Base-by-base conservation (phyloP, 192 early-diverging fungal species). In the Coemansia sp. region DNA sequence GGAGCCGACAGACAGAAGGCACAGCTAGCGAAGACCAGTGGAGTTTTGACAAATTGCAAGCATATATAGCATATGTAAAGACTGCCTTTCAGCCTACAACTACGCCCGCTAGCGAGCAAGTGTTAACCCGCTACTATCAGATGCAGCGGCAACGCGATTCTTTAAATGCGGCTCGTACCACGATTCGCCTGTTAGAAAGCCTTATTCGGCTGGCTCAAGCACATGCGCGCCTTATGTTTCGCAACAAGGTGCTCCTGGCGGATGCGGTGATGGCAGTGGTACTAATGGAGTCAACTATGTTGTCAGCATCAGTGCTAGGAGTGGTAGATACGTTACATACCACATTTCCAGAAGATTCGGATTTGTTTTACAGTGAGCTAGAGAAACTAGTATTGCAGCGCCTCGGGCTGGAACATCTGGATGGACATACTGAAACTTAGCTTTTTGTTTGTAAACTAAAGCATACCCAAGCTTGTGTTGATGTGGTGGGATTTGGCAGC, bases 201-300 rank as follows among this genome's bases (percentile, higher is more conserved):
- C 66, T 87, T 41, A 82, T 85, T n/a, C 76, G 85, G 12, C 51
- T 87, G 41, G 67, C 82, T 4, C 85, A 87, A 56, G 85, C 85
- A 0, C 85, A 87, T 57, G 85, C 83, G 10, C 59, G 80, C 10
- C 61, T 84, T 6, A 89, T 88, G 88, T 82, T 81, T 26, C 74
- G 80, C 20, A 40, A 83, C 43, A 46, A 57, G 8, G 88, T 88
- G 42, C 37, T 53, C 30, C 82, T 87, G 30, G 92, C 90, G 61
- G 96, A 98, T 68, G 81, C 96, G 4, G 91, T 96, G 56, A 84
- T 92, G 50, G 96, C 96, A 8, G 90, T 94, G 11, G 88, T 87
- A 37, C 68, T 98, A 48, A 84, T 91, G 65, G 87, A 85, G 21
- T 98, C 97, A 70, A 90, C 97, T 46, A 80, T 50, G 48, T 30